Evolutionary conservation across 768 basidiomycete species (phyloP).

Genomic region (Kwoniella pini): DNA sequence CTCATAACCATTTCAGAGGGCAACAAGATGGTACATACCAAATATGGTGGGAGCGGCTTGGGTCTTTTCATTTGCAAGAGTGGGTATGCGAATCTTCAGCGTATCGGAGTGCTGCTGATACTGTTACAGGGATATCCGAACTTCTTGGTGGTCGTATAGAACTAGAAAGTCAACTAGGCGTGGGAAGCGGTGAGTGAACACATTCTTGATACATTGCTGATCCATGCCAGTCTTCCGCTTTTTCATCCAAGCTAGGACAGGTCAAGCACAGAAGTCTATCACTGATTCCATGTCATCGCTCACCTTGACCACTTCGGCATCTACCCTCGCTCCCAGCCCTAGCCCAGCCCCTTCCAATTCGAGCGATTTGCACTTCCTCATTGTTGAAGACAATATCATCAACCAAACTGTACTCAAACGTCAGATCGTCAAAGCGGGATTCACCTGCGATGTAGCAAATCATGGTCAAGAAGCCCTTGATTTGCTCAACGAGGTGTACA

Average conservation of each 20-base stretch:
- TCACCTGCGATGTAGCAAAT: constrained; percentile 31
- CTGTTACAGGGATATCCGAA: constrained; percentile 32
- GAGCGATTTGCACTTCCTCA: constrained; percentile 14
- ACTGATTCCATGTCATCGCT: constrained; percentile 3
- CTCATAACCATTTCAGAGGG: constrained; percentile 22
- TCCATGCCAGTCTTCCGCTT: constrained; percentile 25
- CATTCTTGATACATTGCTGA: background rate
- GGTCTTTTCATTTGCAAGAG: constrained; percentile 49
- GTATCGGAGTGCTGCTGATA: too few species aligned
- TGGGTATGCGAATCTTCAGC: constrained; percentile 6
- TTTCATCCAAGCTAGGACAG: constrained; percentile 24
- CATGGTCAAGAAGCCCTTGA: constrained; percentile 36
- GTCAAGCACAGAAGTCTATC: constrained; percentile 3
- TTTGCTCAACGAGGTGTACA: constrained; percentile 9
- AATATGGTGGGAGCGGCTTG: constrained; percentile 49
- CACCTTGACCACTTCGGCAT: background rate
- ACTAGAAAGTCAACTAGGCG: constrained; percentile 31
- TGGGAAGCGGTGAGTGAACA: constrained; percentile 29
- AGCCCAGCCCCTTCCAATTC: background rate
- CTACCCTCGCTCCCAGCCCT: background rate
- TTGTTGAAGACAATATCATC: constrained; percentile 42
- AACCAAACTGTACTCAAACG: constrained; percentile 37
- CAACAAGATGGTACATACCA: constrained; percentile 40
- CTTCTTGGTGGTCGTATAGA: constrained; percentile 46
- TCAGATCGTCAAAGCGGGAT: constrained; percentile 33